Conservation (phyloP, 768 basidiomycete genomes). For the Naganishia vaughanmartiniae region DNA sequence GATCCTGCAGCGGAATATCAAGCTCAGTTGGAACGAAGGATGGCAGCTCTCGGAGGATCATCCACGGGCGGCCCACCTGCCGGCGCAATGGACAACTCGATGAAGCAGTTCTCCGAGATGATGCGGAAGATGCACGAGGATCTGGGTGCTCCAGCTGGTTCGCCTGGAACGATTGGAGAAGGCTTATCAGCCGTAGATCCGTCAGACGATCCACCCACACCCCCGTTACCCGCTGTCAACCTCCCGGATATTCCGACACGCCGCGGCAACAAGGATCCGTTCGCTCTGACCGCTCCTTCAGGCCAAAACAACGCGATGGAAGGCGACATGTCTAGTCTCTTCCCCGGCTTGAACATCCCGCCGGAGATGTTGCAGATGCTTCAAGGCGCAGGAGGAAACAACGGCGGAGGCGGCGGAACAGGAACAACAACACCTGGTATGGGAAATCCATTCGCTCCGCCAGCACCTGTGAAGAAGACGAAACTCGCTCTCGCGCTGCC, state of each 20-base stretch:
- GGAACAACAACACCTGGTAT: not conserved
- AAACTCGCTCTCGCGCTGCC: slow-evolving; percentile 42
- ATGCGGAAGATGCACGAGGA: not conserved
- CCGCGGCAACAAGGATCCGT: not conserved
- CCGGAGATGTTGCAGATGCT: slow-evolving; percentile 13
- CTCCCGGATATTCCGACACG: not conserved
- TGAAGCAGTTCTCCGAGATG: slow-evolving; percentile 1
- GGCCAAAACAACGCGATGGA: not conserved
- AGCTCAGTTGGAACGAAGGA: slow-evolving; percentile 31
- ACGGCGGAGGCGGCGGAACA: not conserved
- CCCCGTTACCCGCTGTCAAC: not conserved
- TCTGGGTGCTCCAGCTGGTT: not conserved
- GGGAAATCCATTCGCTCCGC: slow-evolving; percentile 2
- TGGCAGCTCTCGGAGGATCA: slow-evolving; percentile 31
- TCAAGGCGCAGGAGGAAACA: slow-evolving; percentile 5
- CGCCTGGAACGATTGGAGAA: not conserved
- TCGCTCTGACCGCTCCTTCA: not conserved
- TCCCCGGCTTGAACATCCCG: not conserved
- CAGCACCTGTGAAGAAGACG: slow-evolving; percentile 22
- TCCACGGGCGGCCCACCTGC: not conserved
- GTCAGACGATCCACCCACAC: slow-evolving; percentile 10
- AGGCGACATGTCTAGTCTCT: not conserved
- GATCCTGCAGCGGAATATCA: slow-evolving; percentile 23
- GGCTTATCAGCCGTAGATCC: slow-evolving; percentile 2
- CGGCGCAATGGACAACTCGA: slow-evolving; percentile 6